Base-by-base conservation (phyloP, 257 asterid species). In the Jasminum sambac region DNA sequence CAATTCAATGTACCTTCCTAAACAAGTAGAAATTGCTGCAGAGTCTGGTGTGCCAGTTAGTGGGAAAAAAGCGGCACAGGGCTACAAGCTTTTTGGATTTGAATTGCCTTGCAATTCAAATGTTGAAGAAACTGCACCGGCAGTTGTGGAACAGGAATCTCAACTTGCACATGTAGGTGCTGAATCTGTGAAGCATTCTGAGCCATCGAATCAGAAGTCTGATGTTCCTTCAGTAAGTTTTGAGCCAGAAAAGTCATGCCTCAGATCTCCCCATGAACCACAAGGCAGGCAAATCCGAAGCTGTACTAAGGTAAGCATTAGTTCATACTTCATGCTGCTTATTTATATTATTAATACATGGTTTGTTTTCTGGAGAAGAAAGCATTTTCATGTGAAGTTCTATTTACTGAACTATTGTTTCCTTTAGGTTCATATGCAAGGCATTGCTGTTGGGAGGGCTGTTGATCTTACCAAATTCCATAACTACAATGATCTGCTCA, bases 361-460 rank as follows among this genome's bases (percentile, higher is more conserved):
- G 36, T 39, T 70, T 10, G 39, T 14, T 60, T 69, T 34, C 23
- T 71, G n/a, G 23, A 40, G 25, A 58, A 72, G 58, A 57, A 37
- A 52, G 40, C 34, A 23, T 39, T 55, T 25, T 6, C 42, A 14
- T 72, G 52, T 37, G 38, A 30, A n/a, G 66, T 42, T 48, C 24
- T 50, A 16, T 11, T 48, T 24, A 43, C 16, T 11, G 57, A 67
- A 55, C 6, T 6, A 23, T 21, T 40, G 63, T 43, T 65, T 72
- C 25, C 16, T 44, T 52, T 73, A 95, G 99, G 98, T 95, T 72
- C 98, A 86, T 79, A 88, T 95, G 98, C 96, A 91, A 89, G 95
- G 96, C 48, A 85, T 83, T 78, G 96, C 96, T 48, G 98, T 95
- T 69, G 99, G 99, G 73, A 86, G 98, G 78, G 99, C 99, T 36